Conservation (phyloP, 2,329 filamentous ascomycete species). For the Neocatenulostroma microsporum region DNA sequence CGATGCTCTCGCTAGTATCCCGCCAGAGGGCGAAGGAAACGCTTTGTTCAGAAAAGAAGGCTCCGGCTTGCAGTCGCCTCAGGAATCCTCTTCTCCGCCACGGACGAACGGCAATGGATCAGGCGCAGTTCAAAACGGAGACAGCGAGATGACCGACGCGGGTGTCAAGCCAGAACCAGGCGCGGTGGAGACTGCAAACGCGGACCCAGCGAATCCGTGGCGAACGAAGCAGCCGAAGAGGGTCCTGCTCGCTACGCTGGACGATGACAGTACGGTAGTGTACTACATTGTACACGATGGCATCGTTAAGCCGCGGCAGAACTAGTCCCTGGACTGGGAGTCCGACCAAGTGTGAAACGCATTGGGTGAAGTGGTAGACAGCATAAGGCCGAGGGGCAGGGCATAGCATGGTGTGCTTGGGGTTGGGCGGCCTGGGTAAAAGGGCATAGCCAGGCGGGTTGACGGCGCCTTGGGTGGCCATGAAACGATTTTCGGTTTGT, state of each 20-base stretch:
- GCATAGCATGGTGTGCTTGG: no score
- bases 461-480: no score
- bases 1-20: conserved; percentile 45
- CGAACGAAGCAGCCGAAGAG: conserved; percentile 49
- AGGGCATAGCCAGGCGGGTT: no score
- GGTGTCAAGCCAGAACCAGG: neutral
- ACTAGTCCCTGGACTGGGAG: no score
- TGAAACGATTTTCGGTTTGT: no score
- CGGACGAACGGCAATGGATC: neutral
- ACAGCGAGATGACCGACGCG: neutral
- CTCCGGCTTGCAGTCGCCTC: neutral
- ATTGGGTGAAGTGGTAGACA: no score
- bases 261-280: conserved; percentile 73
- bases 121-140: neutral
- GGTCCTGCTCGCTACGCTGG: conserved; percentile 64
- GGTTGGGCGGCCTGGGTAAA: no score
- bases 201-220: conserved; percentile 27
- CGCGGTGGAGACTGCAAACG: conserved; percentile 8
- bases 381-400: no score
- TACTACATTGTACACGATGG: conserved; percentile 82
- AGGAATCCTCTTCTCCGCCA: no score
- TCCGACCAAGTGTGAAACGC: no score
- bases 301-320: conserved; percentile 79
- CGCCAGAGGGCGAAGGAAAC: conserved; percentile 28
- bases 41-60: conserved; percentile 6